Evolutionary conservation across 805 yeast species (phyloP).

Genomic region (Komagataella mondaviorum): DNA sequence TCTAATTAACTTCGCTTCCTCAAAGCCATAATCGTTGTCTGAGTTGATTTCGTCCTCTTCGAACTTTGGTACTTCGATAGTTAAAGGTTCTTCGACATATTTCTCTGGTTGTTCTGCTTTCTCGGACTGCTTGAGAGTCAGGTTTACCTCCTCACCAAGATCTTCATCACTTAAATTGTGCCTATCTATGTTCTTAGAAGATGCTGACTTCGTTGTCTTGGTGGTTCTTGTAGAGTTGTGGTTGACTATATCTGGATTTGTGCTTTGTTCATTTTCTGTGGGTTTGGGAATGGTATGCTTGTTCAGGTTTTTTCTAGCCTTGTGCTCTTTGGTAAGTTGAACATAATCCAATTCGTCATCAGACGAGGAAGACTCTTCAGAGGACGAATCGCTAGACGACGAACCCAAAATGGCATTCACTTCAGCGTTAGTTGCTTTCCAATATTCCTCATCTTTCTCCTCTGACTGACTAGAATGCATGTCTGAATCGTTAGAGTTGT

Average conservation of each 20-base stretch:
- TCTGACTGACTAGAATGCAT: constrained; percentile 8
- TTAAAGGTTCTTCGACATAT: constrained; percentile 13
- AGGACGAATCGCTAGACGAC: constrained; percentile 18
- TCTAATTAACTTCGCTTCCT: constrained; percentile 28
- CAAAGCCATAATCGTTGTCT: constrained; percentile 56
- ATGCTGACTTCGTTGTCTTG: constrained; percentile 1
- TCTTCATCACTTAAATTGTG: constrained; percentile 33
- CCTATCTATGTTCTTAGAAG: constrained; percentile 5
- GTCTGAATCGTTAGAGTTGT: constrained; percentile 9
- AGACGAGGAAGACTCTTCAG: constrained; percentile 32
- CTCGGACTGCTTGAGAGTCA: constrained; percentile 1
- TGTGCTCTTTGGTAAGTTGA: constrained; percentile 53
- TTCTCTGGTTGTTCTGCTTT: constrained; percentile 19
- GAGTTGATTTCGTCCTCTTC: constrained; percentile 30
- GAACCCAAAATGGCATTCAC: constrained; percentile 12
- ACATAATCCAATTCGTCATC: constrained; percentile 66
- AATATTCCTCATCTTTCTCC: constrained; percentile 13
- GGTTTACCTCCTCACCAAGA: constrained; percentile 41
- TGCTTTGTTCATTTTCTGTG: constrained; percentile 3
- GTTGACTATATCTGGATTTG: constrained; percentile 3
- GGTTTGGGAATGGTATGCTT: constrained; percentile 24
- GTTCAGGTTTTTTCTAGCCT: constrained; percentile 31
- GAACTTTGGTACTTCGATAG: constrained; percentile 35
- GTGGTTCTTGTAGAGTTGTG: background rate
- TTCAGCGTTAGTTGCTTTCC: constrained; percentile 8